Evolutionary conservation across 371 early-diverging fungal genomes (phyloP), one percentile per base, ranked within the genome.

Genomic region (Zychaea mexicana): DNA sequence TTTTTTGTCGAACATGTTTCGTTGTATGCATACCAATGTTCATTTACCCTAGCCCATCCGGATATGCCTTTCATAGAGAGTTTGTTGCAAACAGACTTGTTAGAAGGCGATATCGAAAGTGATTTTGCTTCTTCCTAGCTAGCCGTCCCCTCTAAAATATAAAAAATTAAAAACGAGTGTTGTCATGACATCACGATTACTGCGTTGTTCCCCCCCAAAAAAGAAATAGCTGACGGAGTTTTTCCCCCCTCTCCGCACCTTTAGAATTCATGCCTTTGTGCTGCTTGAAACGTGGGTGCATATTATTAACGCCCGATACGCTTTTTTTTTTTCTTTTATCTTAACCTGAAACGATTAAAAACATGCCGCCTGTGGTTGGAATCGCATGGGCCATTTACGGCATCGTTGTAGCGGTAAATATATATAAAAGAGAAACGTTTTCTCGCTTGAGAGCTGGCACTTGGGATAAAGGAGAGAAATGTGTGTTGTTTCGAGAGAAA

Each of bases 51-150:
- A 30, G 85, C 90, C 4, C 79, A 84, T 61, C 93, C 93, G 0
- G 95, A 94, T 67, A 73, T 82, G 24, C 82, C 79, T 26, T 92
- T 88, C 74, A 90, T 93, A 69, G 92, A 93, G 68, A 84, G 83
- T 1, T 60, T 93, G 57, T 74, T 94, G 55, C 87, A 89, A 54
- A 82, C 80, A 57, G 94, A 94, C 52, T 73, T 94, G 47, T 68
- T 92, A 57, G 88, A 88, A 52, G 84, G 82, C 1, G 83, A 82
- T 52, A 72, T 77, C 31, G 59, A 62, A 62, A 52, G 45, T 19
- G 59, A 67, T 30, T 57, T 10, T 10, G 15, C n/a, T 39, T 39
- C 39, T 17, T 12, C 13, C 13, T 1, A 42, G n/a, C n/a, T 17
- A 10, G 8, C 15, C 15, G 4, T 3, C 15, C 42, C 42, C 42